Evolutionary conservation across 2,329 filamentous ascomycete genomes (phyloP).

Genomic region (Aphanocladium album): DNA sequence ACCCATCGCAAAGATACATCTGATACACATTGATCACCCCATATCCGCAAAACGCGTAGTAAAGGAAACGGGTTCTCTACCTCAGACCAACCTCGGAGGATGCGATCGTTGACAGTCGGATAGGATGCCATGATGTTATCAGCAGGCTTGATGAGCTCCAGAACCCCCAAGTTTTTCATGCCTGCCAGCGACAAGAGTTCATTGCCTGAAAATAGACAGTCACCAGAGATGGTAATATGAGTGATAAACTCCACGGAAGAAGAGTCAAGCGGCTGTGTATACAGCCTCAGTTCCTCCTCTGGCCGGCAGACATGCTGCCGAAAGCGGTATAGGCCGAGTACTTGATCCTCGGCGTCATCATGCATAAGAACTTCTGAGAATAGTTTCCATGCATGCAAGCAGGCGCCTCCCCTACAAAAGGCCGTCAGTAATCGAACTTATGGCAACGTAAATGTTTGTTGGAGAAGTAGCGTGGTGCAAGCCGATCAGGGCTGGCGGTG

Average conservation of each 20-base stretch:
- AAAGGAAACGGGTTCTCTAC: conserved; percentile 38
- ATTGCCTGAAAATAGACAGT: conserved; percentile 28
- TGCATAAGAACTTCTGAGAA: conserved; percentile 30
- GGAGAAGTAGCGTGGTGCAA: not conserved
- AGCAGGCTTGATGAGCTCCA: conserved; percentile 40
- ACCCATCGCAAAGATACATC: conserved; percentile 36
- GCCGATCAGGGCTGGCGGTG: not conserved
- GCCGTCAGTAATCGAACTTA: not conserved
- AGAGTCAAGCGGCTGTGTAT: conserved; percentile 34
- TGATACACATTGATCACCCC: conserved; percentile 37
- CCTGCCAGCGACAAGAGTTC: conserved; percentile 38
- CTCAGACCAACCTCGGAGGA: conserved; percentile 42
- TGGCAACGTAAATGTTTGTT: not conserved
- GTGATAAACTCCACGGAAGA: conserved; percentile 34
- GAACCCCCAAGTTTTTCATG: conserved; percentile 42
- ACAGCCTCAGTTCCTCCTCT: conserved; percentile 28
- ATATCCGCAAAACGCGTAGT: conserved; percentile 42
- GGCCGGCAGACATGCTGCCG: conserved; percentile 36
- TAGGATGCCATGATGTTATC: conserved; percentile 25
- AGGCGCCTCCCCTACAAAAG: conserved; percentile 10
- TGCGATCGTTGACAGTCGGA: conserved; percentile 37
- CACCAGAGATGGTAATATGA: conserved; percentile 35
- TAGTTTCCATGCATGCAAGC: conserved; percentile 36
- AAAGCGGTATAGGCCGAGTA: conserved; percentile 34
- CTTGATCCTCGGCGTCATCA: conserved; percentile 28